Evolutionary conservation across 1,284 basidiomycete species (phyloP).

Genomic region (Omphalotus olearius): DNA sequence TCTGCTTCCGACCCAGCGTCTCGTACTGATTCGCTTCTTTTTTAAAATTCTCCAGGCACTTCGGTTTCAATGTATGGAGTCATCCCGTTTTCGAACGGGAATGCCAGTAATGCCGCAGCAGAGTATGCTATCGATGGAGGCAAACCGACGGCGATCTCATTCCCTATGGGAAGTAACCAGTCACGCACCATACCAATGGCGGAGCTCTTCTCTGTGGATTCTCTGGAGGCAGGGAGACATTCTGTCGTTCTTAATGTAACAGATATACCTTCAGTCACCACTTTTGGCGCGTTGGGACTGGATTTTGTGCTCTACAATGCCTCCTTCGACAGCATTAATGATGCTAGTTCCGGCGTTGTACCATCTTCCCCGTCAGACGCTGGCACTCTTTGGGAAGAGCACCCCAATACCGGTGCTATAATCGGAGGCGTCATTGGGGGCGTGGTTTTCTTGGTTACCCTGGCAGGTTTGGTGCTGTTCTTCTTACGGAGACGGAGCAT

Average conservation of each 20-base stretch:
- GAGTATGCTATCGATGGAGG: conserved; percentile 30
- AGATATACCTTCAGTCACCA: conserved; percentile 25
- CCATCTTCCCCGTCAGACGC: too few species aligned
- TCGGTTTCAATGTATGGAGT: conserved; percentile 32
- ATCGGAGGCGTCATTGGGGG: too few species aligned
- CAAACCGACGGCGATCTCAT: conserved; percentile 17
- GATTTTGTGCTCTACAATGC: conserved; percentile 36
- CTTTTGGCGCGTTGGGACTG: conserved; percentile 25
- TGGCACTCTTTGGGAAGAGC: too few species aligned
- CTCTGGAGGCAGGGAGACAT: conserved; percentile 27
- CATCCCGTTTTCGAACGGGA: conserved; percentile 20
- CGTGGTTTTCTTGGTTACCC: too few species aligned
- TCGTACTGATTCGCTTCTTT: not conserved
- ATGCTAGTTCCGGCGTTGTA: too few species aligned
- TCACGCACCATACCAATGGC: conserved; percentile 27
- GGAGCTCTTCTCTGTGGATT: conserved; percentile 28
- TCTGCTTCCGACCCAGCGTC: conserved; percentile 3
- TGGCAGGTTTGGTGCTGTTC: not conserved
- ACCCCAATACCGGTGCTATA: too few species aligned
- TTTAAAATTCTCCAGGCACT: conserved; percentile 23
- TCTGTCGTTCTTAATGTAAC: conserved; percentile 32
- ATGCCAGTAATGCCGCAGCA: conserved; percentile 26
- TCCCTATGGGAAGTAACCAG: conserved; percentile 25
- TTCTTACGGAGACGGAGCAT: not conserved
- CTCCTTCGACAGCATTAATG: conserved; percentile 22